Percentiles rank a stretch among this genome's conserved stretches.
Evolutionary conservation across 2,329 filamentous ascomycete genomes (phyloP).

Genomic region (Orbilia brochopaga): DNA sequence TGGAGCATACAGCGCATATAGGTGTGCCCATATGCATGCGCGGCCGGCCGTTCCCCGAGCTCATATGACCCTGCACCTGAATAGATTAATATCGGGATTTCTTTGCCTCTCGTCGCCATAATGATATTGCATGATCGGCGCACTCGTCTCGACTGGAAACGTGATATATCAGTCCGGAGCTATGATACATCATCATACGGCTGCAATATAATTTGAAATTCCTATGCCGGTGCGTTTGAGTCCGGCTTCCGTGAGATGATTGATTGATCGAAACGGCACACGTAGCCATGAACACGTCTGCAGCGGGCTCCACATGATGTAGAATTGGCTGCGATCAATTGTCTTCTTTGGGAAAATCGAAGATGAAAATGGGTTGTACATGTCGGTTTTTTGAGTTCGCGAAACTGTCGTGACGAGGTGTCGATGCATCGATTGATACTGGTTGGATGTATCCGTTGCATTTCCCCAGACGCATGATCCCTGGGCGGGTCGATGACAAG

Average conservation of each 20-base stretch:
- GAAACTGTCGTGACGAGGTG: background rate
- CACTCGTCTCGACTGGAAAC: background rate
- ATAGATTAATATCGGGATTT: too few relatives aligned
- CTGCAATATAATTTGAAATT: background rate
- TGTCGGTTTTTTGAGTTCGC: background rate
- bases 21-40: constrained; percentile 3
- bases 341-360: background rate
- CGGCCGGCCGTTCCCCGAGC: background rate
- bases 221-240: background rate
- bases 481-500: constrained; percentile 6
- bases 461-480: constrained; percentile 9
- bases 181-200: background rate
- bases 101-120: background rate
- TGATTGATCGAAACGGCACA: too few relatives aligned
- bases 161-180: background rate
- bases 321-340: background rate
- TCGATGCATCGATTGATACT: background rate
- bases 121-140: constrained; percentile 1
- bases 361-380: background rate
- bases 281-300: constrained; percentile 5
- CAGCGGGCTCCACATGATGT: background rate
- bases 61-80: constrained; percentile 9
- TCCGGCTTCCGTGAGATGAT: background rate
- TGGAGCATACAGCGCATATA: background rate
- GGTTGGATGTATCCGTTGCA: background rate